Evolutionary conservation across 202 grass and related monocot species (phyloP), one percentile per base, ranked within the genome.

Genomic region (Schoenoplectus triqueter): DNA sequence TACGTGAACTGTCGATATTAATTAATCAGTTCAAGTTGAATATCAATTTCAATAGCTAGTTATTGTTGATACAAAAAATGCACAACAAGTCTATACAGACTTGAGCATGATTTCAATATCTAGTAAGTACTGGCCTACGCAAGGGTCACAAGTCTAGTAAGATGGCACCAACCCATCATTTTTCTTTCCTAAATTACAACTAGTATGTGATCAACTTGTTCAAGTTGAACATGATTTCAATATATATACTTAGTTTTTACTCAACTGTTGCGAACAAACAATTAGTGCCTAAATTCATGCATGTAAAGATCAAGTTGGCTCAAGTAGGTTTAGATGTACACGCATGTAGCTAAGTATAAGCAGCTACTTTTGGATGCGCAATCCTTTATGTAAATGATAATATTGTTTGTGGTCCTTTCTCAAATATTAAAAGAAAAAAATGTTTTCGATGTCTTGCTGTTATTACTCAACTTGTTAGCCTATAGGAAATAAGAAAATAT

Each of bases 151-250:
- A 60, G 5, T 60, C 20, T 66, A 31, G 19, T 10, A 66, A 66
- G 65, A 68, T 68, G 10, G 10, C 65, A 42, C 7, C 13, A 31
- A 21, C 10, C 73, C 73, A 75, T 39, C 2, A 20, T 56, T 57
- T 39, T 39, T 3, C 50, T 56, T 56, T 11, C 9, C 31, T 31
- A 31, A 31, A 31, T 31, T 31, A 1, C 31, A 31, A 31, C 10
- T 6, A 73, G n/a, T 40, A 20, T 1, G 46, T 10, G 19, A 20
- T 6, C 20, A 31, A 56, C 18, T 49, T 10, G 13, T 57, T 77
- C 72, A 55, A 76, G 72, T 76, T 56, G 72, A 14, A 49, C 50
- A 77, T 48, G 10, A 77, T 77, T 75, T 55, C 49, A 75, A 14
- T 14, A 67, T 31, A 31, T 72, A 9, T 7, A 10, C 69, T 19